Base-by-base conservation (phyloP, 495 filamentous ascomycete species). In the Lineolata rhizophorae region DNA sequence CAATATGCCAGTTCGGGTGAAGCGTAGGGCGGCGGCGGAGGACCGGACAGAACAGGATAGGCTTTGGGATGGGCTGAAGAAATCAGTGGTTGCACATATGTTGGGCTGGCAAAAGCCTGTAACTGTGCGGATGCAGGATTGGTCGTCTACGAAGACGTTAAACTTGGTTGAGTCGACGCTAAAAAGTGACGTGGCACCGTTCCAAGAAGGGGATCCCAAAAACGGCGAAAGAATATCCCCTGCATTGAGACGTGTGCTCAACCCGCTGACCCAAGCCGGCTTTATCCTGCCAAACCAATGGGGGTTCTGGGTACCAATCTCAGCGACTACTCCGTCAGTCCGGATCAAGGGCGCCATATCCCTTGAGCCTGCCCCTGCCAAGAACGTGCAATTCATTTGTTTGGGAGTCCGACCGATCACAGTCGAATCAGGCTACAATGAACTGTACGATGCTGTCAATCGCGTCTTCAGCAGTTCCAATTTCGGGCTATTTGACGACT, bases 1-100 rank as follows among this genome's bases (percentile, higher is more conserved):
- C 1, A 83, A 80, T 30, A 83, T 97, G 73, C 87, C 87, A 1
- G 87, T 97, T 8, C 74, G 90, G n/a, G 72, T 94, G 14, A 92
- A 87, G 52, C 77, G 76, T 44, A 64, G 82, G 41, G 61, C 65
- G 8, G 43, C 60, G 3, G 34, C 48, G 29, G 51, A 62, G 32
- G 55, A 51, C 31, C 55, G 57, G 2, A 53, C 61, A 8, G 65
- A 75, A 27, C 36, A 68, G 2, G 74, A 83, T 18, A 63, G 63
- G 33, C 64, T 76, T 31, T 85, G 80, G 73, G 67, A 78, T 10
- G 51, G 55, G 1, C 53, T 94, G 16, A 66, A 62, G 41, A 61
- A 56, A 26, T 43, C 47, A 2, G 42, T 80, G 6, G 61, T 72
- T 12, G 64, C 67, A 2, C 41, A 91, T 1, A 46, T 87, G 18